Base-by-base conservation (phyloP, 495 filamentous ascomycete genomes). In the Annulohypoxylon maeteangense region DNA sequence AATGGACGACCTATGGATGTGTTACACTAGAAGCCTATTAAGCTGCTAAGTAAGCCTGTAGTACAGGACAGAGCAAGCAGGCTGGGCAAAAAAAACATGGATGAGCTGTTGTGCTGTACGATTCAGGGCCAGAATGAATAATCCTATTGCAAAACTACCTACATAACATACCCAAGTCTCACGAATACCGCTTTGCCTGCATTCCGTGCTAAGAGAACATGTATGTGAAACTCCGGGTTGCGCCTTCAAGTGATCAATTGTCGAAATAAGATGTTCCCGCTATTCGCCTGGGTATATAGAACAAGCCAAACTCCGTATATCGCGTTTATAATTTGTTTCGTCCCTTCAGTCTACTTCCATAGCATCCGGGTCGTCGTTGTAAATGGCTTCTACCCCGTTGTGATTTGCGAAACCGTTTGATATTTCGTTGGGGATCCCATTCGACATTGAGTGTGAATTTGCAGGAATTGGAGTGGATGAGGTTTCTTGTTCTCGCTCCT, bases 311-410 rank as follows among this genome's bases (percentile, higher is more conserved):
- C 71, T 58, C 72, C 67, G 32, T 67, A 54, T 60, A 61, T 44
- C 61, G 18, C 53, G 18, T 74, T 42, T 18, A 32, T 66, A n/a
- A 16, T 8, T 44, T 16, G 16, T 40, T 50, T 42, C 60, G 62
- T 38, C n/a, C 1, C 6, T 22, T 82, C 74, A 91, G 56, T 88
- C 90, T 36, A 92, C 81, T 57, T 93, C 90, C 90, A 93, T 93
- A 48, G 89, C 90, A 82, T 92, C 90, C 7, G 84, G 81, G 75
- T 91, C 87, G 7, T 81, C 71, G 18, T 56, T 58, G 31, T 48
- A 44, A 14, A 38, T 50, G 34, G 36, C n/a, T 2, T 18, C 60
- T 36, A 51, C 44, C 55, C n/a, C 45, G 18, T 48, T 42, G 36
- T 45, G 7, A 20, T 57, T 51, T 11, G 25, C 12, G 47, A 66